Evolutionary conservation across 495 filamentous ascomycete genomes (phyloP), one percentile per base, ranked within the genome.

Genomic region (Trichoderma erinaceum): DNA sequence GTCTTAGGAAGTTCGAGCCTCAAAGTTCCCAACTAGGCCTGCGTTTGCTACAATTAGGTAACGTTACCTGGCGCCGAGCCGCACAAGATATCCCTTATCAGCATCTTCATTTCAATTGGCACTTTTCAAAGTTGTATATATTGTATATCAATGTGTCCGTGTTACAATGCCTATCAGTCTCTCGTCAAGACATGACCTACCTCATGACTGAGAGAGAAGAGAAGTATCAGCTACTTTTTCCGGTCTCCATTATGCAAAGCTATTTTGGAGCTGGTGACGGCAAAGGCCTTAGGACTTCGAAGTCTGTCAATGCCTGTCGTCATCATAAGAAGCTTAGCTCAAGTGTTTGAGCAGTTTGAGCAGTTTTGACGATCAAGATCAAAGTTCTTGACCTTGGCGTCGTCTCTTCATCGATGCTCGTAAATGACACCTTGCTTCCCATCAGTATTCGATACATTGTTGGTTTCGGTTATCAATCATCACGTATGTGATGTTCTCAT

Each of bases 1-100:
- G 23, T 29, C 56, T 61, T 61, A 32, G 56, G 56, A 61, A 61
- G 56, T 61, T 61, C 56, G 25, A 61, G 56, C 56, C 56, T 61
- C 27, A 25, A 32, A 29, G 56, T 11, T 61, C 56, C 56, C 23
- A 32, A 32, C 56, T 61, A 61, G 56, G 27, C 56, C 56, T n/a
- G 56, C n/a, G 56, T 27, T 25, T 61, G 56, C 27, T 25, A 61
- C 56, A 61, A 25, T 25, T 61, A 32, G 56, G 56, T 61, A 61
- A 61, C 56, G 56, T 61, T 61, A 61, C 25, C 25, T 32, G 11
- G n/a, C 27, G 27, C 10, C 25, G 27, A 21, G 56, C 56, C 32
- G 18, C 56, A 61, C 56, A 52, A 52, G 56, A 56, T 11, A 56
- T 27, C 2, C 35, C 18, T 61, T 61, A 29, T 61, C 56, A 61